Conservation (phyloP, 2,329 filamentous ascomycete genomes). For the Passalora sequoiae region DNA sequence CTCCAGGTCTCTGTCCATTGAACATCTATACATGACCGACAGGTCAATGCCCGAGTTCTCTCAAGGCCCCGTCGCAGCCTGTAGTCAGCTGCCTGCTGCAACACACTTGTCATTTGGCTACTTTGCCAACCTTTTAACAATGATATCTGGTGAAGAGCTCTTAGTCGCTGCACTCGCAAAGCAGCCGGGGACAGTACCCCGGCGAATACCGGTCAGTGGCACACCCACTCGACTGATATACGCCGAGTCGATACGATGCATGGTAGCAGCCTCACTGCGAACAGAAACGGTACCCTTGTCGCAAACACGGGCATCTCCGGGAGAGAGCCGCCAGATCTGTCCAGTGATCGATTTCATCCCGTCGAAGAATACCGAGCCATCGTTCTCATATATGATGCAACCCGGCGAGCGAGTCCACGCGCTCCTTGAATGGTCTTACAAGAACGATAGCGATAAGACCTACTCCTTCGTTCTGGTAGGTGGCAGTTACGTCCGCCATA, state of each 20-base stretch:
- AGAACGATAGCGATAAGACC: conserved; percentile 46
- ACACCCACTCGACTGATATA: conserved; percentile 31
- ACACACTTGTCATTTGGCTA: conserved; percentile 16
- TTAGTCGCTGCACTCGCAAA: conserved; percentile 19
- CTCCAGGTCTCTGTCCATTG: conserved; percentile 12
- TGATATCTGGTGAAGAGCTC: conserved; percentile 25
- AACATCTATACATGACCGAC: conserved; percentile 30
- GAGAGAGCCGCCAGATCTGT: conserved; percentile 35
- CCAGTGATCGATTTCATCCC: conserved; percentile 46
- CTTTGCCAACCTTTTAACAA: conserved; percentile 22
- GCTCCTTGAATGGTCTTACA: conserved; percentile 56
- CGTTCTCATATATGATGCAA: conserved; percentile 40
- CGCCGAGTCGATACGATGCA: conserved; percentile 32
- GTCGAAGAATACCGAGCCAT: conserved; percentile 11
- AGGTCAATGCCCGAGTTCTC: conserved; percentile 24
- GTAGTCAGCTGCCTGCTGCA: conserved; percentile 22
- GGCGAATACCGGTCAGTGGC: conserved; percentile 27
- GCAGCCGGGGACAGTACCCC: conserved; percentile 22
- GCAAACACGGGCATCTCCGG: conserved; percentile 22
- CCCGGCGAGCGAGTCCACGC: conserved; percentile 55
- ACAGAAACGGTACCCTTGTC: conserved; percentile 26
- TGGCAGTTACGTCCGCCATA: conserved; percentile 42
- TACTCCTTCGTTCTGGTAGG: conserved; percentile 60
- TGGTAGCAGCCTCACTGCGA: conserved; percentile 46
- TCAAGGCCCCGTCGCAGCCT: conserved; percentile 23